A percentile compares a stretch with the other conserved stretches of the same genome.
Evolutionary conservation across 768 basidiomycete genomes (phyloP).

Genomic region (Leucocoprinus leucothites): DNA sequence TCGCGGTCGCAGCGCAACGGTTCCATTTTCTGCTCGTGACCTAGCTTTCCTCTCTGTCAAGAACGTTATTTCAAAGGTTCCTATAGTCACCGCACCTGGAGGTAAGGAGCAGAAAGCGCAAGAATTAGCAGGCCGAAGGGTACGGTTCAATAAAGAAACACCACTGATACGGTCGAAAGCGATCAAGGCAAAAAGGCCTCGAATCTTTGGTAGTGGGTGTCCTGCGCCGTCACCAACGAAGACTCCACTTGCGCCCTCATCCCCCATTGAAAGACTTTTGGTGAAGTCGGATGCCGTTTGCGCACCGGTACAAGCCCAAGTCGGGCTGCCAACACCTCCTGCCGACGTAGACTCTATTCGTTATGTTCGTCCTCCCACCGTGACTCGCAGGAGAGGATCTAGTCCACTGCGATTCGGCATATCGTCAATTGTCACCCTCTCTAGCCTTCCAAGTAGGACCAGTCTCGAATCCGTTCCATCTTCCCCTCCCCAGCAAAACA

Average conservation of each 20-base stretch:
- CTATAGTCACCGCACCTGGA: neutral
- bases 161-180: conserved; percentile 6
- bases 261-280: neutral
- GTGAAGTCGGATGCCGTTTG: neutral
- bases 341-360: neutral
- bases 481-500: neutral
- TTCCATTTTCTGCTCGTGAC: conserved; percentile 3
- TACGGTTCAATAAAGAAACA: neutral
- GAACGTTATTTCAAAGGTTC: neutral
- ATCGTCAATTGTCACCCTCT: neutral
- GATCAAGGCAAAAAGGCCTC: neutral
- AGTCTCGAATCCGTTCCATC: neutral
- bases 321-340: neutral
- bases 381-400: neutral
- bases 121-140: neutral
- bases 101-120: conserved; percentile 3
- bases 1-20: conserved; percentile 2
- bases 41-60: neutral
- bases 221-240: neutral
- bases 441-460: neutral
- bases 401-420: neutral
- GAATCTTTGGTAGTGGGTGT: neutral
- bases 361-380: neutral
- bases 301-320: too few relatives aligned
- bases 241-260: neutral